Evolutionary conservation across 345 rosid genomes (phyloP), one percentile per base, ranked within the genome.

Genomic region (Brassica rapa): DNA sequence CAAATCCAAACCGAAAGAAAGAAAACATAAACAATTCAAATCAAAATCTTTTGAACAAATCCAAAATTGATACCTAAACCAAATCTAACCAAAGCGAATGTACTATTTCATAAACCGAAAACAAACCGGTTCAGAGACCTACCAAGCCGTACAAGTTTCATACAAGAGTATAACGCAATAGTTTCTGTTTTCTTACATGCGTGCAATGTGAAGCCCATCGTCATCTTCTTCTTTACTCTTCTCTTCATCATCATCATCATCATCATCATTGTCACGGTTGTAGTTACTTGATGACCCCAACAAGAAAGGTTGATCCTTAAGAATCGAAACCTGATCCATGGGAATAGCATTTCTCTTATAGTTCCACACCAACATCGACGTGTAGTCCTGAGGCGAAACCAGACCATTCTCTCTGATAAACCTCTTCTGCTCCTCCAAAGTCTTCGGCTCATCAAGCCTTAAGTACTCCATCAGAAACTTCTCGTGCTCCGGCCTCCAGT

Each of bases 331-430:
- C 78, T 87, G 94, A 80, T 89, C 94, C 84, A 88, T 86, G 4
- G 69, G 85, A 67, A 90, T 85, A 15, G 90, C 86, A 61, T 95
- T 95, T 84, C 96, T 84, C 76, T 93, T 95, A 80, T 93, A 95
- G 88, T 91, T 93, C 99, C 99, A 95, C 51, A 95, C 98, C 70
- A 95, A 90, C 98, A 95, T 92, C 5, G 97, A 90, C 35, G 88
- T 77, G 76, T 89, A 93, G 74, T 95, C 97, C 78, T 93, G 98
- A 46, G 99, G 88, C 4, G 99, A 95, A 76, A 95, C 76, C 86
- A 95, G 92, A 15, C 99, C 98, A 25, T 87, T 91, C 74, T 87
- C 97, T 68, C 80, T 81, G 19, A 95, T 89, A 81, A 83, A 83
- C 30, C 69, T 71, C 78, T 82, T 84, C 77, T 90, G 97, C 85